A percentile compares a stretch with the other conserved stretches of the same genome.
phyloP scores from a whole-genome alignment of 495 filamentous ascomycete genomes.

The Neurospora discreta region DNA sequence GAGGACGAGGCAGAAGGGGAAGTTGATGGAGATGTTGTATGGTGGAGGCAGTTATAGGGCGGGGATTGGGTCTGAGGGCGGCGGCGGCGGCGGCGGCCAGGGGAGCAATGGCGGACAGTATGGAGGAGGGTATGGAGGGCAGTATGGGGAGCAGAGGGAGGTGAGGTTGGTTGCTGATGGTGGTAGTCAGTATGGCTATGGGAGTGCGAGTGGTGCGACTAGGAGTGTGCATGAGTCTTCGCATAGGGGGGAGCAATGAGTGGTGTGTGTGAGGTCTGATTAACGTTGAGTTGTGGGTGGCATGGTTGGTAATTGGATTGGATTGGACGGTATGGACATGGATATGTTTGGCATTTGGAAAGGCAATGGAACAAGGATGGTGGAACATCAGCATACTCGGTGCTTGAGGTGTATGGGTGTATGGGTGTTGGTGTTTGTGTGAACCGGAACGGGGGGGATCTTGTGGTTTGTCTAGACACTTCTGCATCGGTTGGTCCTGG shows the following conservation, averaged over 20 bases:
- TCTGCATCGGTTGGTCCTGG: neutral
- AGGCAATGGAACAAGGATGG: neutral
- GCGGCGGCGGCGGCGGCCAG: neutral
- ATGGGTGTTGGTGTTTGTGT: neutral
- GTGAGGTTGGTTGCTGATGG: conserved; percentile 5
- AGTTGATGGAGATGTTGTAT: conserved; percentile 71
- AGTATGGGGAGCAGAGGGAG: neutral
- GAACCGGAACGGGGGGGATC: neutral
- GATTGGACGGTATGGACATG: neutral
- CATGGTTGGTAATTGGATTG: neutral
- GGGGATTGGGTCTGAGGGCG: neutral
- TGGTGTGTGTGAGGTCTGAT: neutral
- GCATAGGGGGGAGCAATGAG: neutral
- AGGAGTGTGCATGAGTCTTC: neutral
- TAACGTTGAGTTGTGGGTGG: neutral
- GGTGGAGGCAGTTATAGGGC: conserved; percentile 30
- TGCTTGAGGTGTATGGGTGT: neutral
- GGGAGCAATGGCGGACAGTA: too few relatives aligned
- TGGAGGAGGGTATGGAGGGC: too few relatives aligned
- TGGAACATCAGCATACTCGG: neutral
- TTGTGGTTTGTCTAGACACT: neutral
- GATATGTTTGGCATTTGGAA: neutral
- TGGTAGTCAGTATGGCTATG: neutral
- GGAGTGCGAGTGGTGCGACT: neutral
- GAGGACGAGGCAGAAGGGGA: conserved; percentile 67